phyloP scores from a whole-genome alignment of 768 basidiomycete genomes.

The Tulasnella calospora region DNA sequence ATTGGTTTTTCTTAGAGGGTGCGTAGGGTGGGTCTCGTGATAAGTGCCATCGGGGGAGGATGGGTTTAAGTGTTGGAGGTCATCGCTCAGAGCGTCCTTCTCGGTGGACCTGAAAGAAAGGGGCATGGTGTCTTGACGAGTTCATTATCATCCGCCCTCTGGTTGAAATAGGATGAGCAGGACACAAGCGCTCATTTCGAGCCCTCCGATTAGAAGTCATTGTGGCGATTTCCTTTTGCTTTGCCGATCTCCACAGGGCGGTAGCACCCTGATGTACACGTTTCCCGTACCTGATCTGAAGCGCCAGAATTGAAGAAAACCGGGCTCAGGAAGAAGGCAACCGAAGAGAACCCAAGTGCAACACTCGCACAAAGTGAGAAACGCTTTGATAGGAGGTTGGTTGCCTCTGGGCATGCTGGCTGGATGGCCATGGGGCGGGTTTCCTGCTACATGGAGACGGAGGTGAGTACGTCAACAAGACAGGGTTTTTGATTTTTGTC shows the following conservation, averaged over 20 bases:
- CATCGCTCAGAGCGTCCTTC: neutral
- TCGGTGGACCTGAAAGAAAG: neutral
- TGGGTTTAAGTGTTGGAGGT: neutral
- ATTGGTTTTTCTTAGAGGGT: neutral
- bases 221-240: neutral
- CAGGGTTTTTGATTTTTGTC: no score
- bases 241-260: neutral
- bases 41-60: neutral
- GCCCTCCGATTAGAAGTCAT: neutral
- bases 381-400: no score
- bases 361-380: no score
- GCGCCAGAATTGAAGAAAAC: no score
- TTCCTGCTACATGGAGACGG: no score
- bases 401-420: no score
- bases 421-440: no score
- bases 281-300: neutral
- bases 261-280: neutral
- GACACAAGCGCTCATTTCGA: neutral
- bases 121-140: neutral
- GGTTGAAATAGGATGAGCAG: neutral
- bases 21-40: neutral
- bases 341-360: no score
- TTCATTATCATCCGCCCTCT: neutral
- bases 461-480: no score
- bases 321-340: no score